Evolutionary conservation across 495 filamentous ascomycete genomes (phyloP).

Genomic region (Daldinia decipiens): DNA sequence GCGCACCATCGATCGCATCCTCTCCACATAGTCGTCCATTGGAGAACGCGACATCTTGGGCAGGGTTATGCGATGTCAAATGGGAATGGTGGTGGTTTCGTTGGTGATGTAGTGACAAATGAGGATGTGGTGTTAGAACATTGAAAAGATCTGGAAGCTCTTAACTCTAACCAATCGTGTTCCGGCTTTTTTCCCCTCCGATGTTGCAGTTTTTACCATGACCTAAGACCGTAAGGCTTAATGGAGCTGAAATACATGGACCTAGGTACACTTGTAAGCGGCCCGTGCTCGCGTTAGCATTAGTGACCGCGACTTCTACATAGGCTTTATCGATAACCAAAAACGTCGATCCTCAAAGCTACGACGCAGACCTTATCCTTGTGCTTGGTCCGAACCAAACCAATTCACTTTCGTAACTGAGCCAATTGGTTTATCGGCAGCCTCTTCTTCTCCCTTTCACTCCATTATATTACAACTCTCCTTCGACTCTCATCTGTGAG

Average conservation of each 20-base stretch:
- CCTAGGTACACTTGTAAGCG: conserved; percentile 5
- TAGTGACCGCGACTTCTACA: background rate
- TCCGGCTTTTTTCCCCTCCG: conserved; percentile 32
- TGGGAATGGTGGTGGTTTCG: background rate
- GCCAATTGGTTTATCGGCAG: conserved; percentile 17
- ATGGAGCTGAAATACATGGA: conserved; percentile 4
- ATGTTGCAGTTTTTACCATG: background rate
- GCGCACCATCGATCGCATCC: conserved; percentile 46
- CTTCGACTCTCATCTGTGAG: conserved; percentile 1
- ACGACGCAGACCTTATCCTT: background rate
- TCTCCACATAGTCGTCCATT: conserved; percentile 56
- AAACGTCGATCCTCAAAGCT: conserved; percentile 6
- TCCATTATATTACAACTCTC: background rate
- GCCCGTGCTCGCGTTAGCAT: background rate
- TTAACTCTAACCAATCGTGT: conserved; percentile 34
- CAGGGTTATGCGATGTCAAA: background rate
- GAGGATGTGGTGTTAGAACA: conserved; percentile 15
- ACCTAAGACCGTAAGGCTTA: conserved; percentile 1
- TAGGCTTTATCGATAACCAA: conserved; percentile 5
- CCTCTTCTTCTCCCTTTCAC: conserved; percentile 16
- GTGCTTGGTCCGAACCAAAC: background rate
- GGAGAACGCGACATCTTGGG: conserved; percentile 61
- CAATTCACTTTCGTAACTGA: background rate
- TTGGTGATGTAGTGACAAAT: conserved; percentile 18
- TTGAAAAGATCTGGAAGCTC: conserved; percentile 31